Evolutionary conservation across 305 asterid species (phyloP), one percentile per base, ranked within the genome.

Genomic region (Plantago lanceolata): DNA sequence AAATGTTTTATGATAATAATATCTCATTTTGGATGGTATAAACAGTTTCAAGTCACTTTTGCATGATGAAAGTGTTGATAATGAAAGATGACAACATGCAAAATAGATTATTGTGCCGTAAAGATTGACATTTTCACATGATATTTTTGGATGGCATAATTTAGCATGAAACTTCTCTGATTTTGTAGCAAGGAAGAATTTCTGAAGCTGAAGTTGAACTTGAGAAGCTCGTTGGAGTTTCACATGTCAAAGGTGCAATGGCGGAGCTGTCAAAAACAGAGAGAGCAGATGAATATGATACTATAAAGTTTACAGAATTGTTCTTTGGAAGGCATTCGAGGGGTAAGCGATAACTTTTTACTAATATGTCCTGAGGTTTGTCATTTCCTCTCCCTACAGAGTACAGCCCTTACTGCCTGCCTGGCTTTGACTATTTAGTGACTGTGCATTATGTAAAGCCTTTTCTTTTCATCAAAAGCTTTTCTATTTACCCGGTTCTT

Each of bases 141-240:
- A 6, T 37, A 48, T 75, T 54, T 52, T 5, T 35, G 43, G 1
- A 35, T 35, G 43, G 0, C 11, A 8, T 45, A 53, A 17, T 65
- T 45, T 52, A 20, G 48, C 63, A 64, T 19, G 28, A 13, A 64
- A 69, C 59, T 19, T 3, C 28, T 68, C 40, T 21, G n/a, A 58
- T 73, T 28, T 71, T 64, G 49, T 67, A 92, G 98, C 82, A 65
- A 78, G 98, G 98, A 63, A 83, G 93, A 79, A 72, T 63, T 68
- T 66, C 73, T 60, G 98, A 92, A 76, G 98, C 98, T 69, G 95
- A 85, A 77, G 75, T 71, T 67, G 90, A 81, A 79, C 78, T 86
- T 64, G 89, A 76, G 86, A 86, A 75, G 80, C 89, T 92, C 82
- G 82, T 89, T 19, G 98, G 98, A 71, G 78, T 62, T 60, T 70